These are phyloP conservation scores for Barnettozyma pratensis DNA, from an alignment of 805 yeast species.

Conservation along the genomic window DNA sequence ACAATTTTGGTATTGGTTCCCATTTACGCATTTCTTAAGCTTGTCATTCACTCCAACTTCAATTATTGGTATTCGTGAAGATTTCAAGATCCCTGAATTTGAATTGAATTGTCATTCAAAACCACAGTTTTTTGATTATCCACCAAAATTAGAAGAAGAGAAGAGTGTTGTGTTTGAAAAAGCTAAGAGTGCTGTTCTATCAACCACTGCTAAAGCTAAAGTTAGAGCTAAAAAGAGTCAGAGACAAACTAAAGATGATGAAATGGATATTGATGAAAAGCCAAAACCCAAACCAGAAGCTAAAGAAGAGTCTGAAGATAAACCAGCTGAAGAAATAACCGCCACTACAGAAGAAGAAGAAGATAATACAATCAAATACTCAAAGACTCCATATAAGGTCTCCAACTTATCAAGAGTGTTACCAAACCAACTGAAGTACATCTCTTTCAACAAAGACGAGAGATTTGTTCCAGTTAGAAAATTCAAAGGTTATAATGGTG, in stretches of 20 bases:
- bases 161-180: constrained; percentile 82
- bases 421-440: constrained; percentile 81
- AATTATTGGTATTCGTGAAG: constrained; percentile 78
- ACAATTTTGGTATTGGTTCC: constrained; percentile 99
- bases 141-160: constrained; percentile 78
- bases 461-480: constrained; percentile 82
- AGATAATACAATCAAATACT: constrained; percentile 43
- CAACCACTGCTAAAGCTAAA: constrained; percentile 91
- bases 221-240: constrained; percentile 75
- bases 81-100: constrained; percentile 82
- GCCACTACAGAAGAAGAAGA: constrained; percentile 23
- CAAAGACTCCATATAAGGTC: constrained; percentile 62
- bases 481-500: constrained; percentile 63
- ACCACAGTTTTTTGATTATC: constrained; percentile 77
- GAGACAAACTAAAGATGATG: constrained; percentile 47
- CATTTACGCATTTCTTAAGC: constrained; percentile 87
- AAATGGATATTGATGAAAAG: constrained; percentile 39
- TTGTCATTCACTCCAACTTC: constrained; percentile 92
- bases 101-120: constrained; percentile 77
- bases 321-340: constrained; percentile 18
- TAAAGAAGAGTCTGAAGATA: constrained; percentile 19
- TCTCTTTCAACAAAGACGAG: constrained; percentile 68
- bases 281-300: constrained; percentile 19
- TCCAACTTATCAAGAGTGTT: constrained; percentile 82
- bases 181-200: constrained; percentile 86